phyloP scores from a whole-genome alignment of 164 flowering plant genomes.

The Amborella trichopoda region DNA sequence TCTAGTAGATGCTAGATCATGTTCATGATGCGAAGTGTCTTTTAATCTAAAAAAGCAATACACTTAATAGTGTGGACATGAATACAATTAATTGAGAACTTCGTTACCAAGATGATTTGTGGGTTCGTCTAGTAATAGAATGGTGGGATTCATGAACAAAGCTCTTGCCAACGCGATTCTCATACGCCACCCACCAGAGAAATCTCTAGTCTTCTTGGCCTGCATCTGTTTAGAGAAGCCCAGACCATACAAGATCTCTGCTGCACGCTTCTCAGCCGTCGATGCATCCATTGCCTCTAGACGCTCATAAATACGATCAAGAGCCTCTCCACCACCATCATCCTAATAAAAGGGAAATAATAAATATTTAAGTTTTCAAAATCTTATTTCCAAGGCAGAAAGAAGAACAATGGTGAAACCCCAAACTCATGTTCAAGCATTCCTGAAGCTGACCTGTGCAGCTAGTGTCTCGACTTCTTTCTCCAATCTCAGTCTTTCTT shows the following conservation, averaged over 20 bases:
- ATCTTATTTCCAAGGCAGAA: no score
- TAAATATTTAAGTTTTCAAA: no score
- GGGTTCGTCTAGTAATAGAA: constrained; percentile 80
- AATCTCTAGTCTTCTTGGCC: constrained; percentile 74
- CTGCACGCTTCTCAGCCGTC: constrained; percentile 95
- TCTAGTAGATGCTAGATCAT: no score
- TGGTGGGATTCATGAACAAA: constrained; percentile 84
- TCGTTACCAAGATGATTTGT: constrained; percentile 96
- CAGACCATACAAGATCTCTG: constrained; percentile 89
- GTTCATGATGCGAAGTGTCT: no score
- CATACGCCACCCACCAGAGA: constrained; percentile 99
- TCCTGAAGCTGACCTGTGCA: constrained; percentile 52
- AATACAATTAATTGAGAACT: no score
- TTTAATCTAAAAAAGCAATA: no score
- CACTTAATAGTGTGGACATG: no score
- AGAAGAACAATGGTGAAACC: no score
- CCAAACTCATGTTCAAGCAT: no score
- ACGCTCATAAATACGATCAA: constrained; percentile 87
- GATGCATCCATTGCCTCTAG: constrained; percentile 84
- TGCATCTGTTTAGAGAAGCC: constrained; percentile 88
- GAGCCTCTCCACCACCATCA: constrained; percentile 77
- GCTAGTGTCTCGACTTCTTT: constrained; percentile 74
- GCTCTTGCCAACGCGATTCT: constrained; percentile 92
- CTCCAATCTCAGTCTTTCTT: constrained; percentile 75
- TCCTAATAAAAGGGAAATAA: constrained; percentile 27